Evolutionary conservation across 2,329 filamentous ascomycete species (phyloP), one percentile per base, ranked within the genome.

Genomic region (Penicillium sp.): DNA sequence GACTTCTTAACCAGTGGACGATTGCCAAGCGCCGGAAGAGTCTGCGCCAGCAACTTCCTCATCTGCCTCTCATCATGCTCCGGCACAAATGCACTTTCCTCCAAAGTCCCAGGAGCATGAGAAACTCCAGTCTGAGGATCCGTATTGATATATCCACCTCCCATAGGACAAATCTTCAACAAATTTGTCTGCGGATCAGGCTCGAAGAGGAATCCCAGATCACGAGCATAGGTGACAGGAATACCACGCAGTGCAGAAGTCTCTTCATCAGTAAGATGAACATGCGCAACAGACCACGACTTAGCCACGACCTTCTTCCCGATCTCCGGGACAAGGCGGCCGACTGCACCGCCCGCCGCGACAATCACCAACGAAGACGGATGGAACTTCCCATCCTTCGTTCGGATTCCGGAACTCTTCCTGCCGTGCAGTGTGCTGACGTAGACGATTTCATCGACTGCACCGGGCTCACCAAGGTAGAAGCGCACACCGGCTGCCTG

Each of bases 131-230:
- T 71, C 51, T 63, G 67, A 1, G 66, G 67, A 58, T 84, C 80
- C 13, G 80, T 81, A 43, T 85, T 82, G 50, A 78, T 76, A 60
- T 78, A 85, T 0, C 84, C 86, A 0, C 80, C 82, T 2, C 84
- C 84, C 68, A 82, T 78, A 0, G 84, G 83, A 62, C 84, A 87
- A 10, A 88, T 66, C 71, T 88, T 88, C 43, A 88, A 71, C 5
- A 86, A 69, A 23, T 80, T 79, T 0, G 84, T 86, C 59, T 78
- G 76, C 0, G 78, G 81, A 61, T 88, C 85, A 0, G 86, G 85
- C 69, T 88, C 86, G 57, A 88, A 88, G 72, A 86, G 84, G 75
- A 88, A 88, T 0, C 85, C 85, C 0, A 87, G 73, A 59, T 88
- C 85, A 2, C 85, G 80, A 1, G 82, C 81, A 52, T 86, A 85